These are phyloP conservation scores for Talaromyces sp. DNA, from an alignment of 2,329 filamentous ascomycete species.

Conservation along the genomic window DNA sequence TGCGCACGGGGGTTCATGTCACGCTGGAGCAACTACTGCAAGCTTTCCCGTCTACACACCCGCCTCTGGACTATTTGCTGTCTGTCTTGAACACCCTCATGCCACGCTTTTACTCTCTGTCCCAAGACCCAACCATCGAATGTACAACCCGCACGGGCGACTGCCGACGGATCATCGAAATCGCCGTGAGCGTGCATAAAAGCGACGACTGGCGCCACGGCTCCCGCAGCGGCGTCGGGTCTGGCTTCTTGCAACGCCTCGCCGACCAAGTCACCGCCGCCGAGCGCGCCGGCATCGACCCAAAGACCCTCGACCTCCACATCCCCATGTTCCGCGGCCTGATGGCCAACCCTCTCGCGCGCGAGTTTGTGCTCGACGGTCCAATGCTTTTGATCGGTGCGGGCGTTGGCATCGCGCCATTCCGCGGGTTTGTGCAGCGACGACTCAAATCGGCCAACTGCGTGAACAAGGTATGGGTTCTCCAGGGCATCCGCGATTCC, in stretches of 20 bases:
- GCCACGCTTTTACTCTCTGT: slow-evolving; percentile 97
- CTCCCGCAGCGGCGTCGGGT: slow-evolving; percentile 75
- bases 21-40: slow-evolving; percentile 79
- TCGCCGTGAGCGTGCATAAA: slow-evolving; percentile 95
- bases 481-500: slow-evolving; percentile 90
- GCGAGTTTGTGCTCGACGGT: slow-evolving; percentile 85
- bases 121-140: slow-evolving; percentile 85
- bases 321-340: slow-evolving; percentile 97
- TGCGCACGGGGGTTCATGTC: slow-evolving; percentile 82
- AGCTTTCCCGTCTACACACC: slow-evolving; percentile 87
- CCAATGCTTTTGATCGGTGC: slow-evolving; percentile 97
- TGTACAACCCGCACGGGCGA: slow-evolving; percentile 63
- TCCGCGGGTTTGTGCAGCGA: slow-evolving; percentile 95
- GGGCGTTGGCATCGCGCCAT: slow-evolving; percentile 93
- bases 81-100: slow-evolving; percentile 80
- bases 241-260: slow-evolving; percentile 86
- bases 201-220: slow-evolving; percentile 70
- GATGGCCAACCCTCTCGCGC: slow-evolving; percentile 93
- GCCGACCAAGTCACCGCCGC: slow-evolving; percentile 67
- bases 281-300: slow-evolving; percentile 53
- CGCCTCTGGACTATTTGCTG: slow-evolving; percentile 75
- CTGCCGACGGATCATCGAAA: slow-evolving; percentile 77
- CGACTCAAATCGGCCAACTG: slow-evolving; percentile 90
- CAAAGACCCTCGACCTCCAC: slow-evolving; percentile 56
- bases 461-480: slow-evolving; percentile 95